Percentiles rank a stretch among this genome's conserved stretches.
Conservation (phyloP, 2,329 filamentous ascomycete species). For the Clonostachys solani region DNA sequence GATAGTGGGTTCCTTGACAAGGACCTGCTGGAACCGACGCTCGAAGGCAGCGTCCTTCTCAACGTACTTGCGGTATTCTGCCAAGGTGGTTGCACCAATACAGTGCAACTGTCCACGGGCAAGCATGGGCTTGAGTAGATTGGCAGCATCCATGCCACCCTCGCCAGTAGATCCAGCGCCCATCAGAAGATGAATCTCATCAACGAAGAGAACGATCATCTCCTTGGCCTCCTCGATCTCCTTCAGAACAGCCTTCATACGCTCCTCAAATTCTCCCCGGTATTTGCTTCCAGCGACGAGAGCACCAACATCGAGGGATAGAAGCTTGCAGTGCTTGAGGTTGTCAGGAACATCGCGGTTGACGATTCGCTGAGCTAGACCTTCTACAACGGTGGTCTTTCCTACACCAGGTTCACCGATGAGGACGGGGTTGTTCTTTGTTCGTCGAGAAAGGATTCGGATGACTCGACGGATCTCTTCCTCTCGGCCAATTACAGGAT, state of each 20-base stretch:
- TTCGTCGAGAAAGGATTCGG: constrained; percentile 85
- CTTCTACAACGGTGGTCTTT: constrained; percentile 97
- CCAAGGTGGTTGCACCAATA: constrained; percentile 92
- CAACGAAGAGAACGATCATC: constrained; percentile 96
- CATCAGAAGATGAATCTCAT: constrained; percentile 98
- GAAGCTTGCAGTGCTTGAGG: constrained; percentile 84
- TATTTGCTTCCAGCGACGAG: constrained; percentile 98
- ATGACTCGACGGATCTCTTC: constrained; percentile 92
- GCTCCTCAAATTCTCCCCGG: constrained; percentile 96
- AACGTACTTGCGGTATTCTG: constrained; percentile 97
- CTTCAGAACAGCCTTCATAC: constrained; percentile 98
- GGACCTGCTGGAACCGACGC: constrained; percentile 95
- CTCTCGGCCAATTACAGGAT: constrained; percentile 94
- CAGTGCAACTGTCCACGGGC: constrained; percentile 95
- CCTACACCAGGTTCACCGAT: constrained; percentile 98
- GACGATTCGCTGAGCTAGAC: constrained; percentile 90
- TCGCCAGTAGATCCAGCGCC: constrained; percentile 91
- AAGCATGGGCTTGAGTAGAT: constrained; percentile 96
- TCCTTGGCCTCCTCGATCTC: constrained; percentile 94
- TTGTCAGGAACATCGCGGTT: constrained; percentile 96
- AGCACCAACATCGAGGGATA: constrained; percentile 92
- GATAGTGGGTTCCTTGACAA: constrained; percentile 91
- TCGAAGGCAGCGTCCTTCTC: constrained; percentile 98
- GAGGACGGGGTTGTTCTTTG: constrained; percentile 97
- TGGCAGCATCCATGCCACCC: constrained; percentile 98